phyloP scores from a whole-genome alignment of 495 filamentous ascomycete genomes.

The Daldinia childiae region DNA sequence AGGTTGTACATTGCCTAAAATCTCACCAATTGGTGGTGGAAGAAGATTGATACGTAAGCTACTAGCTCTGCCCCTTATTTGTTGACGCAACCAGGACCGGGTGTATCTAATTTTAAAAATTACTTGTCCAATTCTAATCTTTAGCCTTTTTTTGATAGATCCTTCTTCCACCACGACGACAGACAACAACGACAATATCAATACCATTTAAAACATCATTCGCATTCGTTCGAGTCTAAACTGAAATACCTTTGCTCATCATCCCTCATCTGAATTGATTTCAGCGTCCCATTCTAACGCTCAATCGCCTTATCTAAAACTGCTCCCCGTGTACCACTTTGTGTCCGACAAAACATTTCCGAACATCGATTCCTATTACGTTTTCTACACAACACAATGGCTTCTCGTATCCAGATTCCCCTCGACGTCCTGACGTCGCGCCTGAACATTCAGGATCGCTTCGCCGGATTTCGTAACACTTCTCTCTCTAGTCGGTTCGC shows the following conservation, averaged over 20 bases:
- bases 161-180: slow-evolving; percentile 22
- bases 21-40: slow-evolving; percentile 35
- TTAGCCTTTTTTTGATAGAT: slow-evolving; percentile 30
- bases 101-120: slow-evolving; percentile 40
- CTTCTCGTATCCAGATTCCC: slow-evolving; percentile 90
- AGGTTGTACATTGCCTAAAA: slow-evolving; percentile 24
- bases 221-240: slow-evolving; percentile 9
- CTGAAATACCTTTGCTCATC: slow-evolving; percentile 3
- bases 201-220: slow-evolving; percentile 9
- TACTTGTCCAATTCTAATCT: slow-evolving; percentile 32
- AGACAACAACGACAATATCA: slow-evolving; percentile 5
- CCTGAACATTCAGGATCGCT: slow-evolving; percentile 76
- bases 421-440: slow-evolving; percentile 91
- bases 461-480: slow-evolving; percentile 79
- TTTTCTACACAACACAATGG: slow-evolving; percentile 65
- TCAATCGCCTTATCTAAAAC: neutral
- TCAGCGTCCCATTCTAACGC: neutral
- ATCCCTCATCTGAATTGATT: slow-evolving; percentile 1
- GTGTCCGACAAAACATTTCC: neutral
- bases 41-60: slow-evolving; percentile 35
- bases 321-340: neutral
- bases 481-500: slow-evolving; percentile 84
- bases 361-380: slow-evolving; percentile 5
- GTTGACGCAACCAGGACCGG: slow-evolving; percentile 16
- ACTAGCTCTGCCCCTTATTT: slow-evolving; percentile 36